A percentile compares a stretch with the other conserved stretches of the same genome.
Conservation (phyloP, 2,329 filamentous ascomycete genomes). For the Raffaelea deltoideospora region DNA sequence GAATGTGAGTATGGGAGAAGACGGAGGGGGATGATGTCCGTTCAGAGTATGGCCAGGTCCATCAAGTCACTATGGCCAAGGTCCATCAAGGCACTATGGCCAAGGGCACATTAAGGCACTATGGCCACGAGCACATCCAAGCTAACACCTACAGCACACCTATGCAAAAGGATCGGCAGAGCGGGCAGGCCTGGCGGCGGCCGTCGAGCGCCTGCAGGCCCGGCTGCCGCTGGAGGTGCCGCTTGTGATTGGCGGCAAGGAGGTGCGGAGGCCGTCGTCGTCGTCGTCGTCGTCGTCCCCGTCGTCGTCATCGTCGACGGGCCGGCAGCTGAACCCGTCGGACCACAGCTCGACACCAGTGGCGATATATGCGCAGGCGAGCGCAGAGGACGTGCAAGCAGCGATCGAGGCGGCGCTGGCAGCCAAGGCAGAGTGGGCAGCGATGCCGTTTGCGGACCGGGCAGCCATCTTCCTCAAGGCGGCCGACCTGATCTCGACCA, state of each 20-base stretch:
- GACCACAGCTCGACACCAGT: slow-evolving; percentile 62
- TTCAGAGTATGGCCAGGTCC: too few relatives aligned
- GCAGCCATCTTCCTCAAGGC: slow-evolving; percentile 93
- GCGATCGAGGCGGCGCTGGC: slow-evolving; percentile 75
- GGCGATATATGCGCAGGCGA: slow-evolving; percentile 75
- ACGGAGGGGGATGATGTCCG: too few relatives aligned
- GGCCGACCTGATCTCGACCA: slow-evolving; percentile 74
- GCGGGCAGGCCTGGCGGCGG: slow-evolving; percentile 58
- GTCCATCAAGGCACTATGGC: too few relatives aligned
- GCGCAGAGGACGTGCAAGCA: slow-evolving; percentile 54
- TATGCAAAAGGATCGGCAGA: slow-evolving; percentile 75
- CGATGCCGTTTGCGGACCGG: slow-evolving; percentile 74
- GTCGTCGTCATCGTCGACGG: slow-evolving; percentile 30
- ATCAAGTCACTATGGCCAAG: too few relatives aligned
- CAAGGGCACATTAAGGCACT: too few relatives aligned
- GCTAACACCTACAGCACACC: slow-evolving; percentile 49
- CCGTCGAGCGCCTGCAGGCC: slow-evolving; percentile 54
- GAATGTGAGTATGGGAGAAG: slow-evolving; percentile 61
- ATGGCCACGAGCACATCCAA: too few relatives aligned
- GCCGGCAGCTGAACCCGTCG: slow-evolving; percentile 68
- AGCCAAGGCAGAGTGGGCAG: slow-evolving; percentile 79
- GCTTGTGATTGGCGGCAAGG: slow-evolving; percentile 67
- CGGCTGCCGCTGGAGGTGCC: slow-evolving; percentile 64
- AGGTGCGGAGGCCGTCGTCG: slow-evolving; percentile 30
- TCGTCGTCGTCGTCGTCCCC: too few relatives aligned